Evolutionary conservation across 495 filamentous ascomycete genomes (phyloP).

Genomic region (Gamarada debralockiae): DNA sequence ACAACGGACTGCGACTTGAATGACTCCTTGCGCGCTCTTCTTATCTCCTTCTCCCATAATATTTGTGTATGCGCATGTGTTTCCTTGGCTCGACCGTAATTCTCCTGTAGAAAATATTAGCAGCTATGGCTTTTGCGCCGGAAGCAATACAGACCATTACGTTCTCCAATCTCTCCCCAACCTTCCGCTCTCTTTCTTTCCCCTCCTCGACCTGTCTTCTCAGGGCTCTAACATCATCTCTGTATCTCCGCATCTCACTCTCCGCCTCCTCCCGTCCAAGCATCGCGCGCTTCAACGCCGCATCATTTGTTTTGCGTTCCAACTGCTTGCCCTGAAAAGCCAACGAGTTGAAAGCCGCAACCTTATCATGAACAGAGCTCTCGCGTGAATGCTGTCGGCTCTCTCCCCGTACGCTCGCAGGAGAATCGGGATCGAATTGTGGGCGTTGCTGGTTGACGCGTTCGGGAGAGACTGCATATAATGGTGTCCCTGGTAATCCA

Average conservation of each 20-base stretch:
- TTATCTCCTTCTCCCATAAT: slow-evolving; percentile 81
- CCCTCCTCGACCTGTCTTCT: slow-evolving; percentile 63
- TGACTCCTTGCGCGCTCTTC: slow-evolving; percentile 76
- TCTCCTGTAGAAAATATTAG: slow-evolving; percentile 50
- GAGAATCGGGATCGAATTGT: slow-evolving; percentile 17
- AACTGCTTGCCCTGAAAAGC: slow-evolving; percentile 57
- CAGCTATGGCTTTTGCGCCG: background rate
- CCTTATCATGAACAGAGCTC: slow-evolving; percentile 73
- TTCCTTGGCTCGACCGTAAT: slow-evolving; percentile 70
- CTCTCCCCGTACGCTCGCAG: slow-evolving; percentile 2
- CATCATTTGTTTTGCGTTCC: slow-evolving; percentile 58
- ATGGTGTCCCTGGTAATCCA: slow-evolving; percentile 49
- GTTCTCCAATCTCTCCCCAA: slow-evolving; percentile 72
- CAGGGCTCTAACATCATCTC: slow-evolving; percentile 51
- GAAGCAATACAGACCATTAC: slow-evolving; percentile 54
- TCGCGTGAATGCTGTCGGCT: slow-evolving; percentile 50
- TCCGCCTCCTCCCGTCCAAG: slow-evolving; percentile 83
- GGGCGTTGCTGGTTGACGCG: slow-evolving; percentile 67
- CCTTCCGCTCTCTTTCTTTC: slow-evolving; percentile 65
- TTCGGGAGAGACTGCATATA: slow-evolving; percentile 73
- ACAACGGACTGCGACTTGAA: slow-evolving; percentile 75
- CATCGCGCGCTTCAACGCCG: slow-evolving; percentile 75
- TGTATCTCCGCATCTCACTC: slow-evolving; percentile 55
- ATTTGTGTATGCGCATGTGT: slow-evolving; percentile 66
- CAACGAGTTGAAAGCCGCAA: slow-evolving; percentile 77